Evolutionary conservation across 257 asterid genomes (phyloP), one percentile per base, ranked within the genome.

Genomic region (Jaltomata sinuosa): DNA sequence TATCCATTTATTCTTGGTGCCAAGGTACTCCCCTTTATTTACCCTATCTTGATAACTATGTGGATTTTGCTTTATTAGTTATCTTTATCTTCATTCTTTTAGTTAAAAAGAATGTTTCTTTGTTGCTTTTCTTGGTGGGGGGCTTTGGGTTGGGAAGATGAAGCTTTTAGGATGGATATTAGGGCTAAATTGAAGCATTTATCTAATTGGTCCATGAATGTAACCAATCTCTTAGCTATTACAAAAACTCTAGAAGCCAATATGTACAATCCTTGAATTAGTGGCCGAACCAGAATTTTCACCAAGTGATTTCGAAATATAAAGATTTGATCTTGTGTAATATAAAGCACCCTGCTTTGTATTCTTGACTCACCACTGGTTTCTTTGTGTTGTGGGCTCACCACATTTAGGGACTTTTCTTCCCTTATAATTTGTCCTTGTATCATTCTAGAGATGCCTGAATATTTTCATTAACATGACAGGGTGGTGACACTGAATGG

Each of bases 401-500:
- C 40, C n/a, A 3, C 5, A 29, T 16, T 64, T 64, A 7, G 11
- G 38, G 72, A 64, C 12, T 15, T 11, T 1, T 61, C 18, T 25
- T 61, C 2, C 2, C 0, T 59, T 27, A 62, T 62, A 62, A 1
- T 14, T 29, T 25, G 69, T 61, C 36, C 36, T 62, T 15, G 38
- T 29, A 29, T 62, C n/a, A 29, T 25, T 61, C 67, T 15, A 8
- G 77, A 16, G 6, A 7, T 32, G 14, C n/a, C 2, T 32, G 76
- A 40, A 67, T 67, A 64, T 21, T 19, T 10, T 12, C 50, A 71
- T 53, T 88, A 50, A 82, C 90, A 93, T 88, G 59, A 84, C 91
- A 94, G 99, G 98, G 98, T 54, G 92, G 90, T 68, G 93, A 93
- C 88, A 87, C 90, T 4, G 93, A 81, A 72, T 86, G 92, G 94